A percentile compares a stretch with the other conserved stretches of the same genome.
Evolutionary conservation across 176 grass and related monocot genomes (phyloP).

Genomic region (Themeda triandra): DNA sequence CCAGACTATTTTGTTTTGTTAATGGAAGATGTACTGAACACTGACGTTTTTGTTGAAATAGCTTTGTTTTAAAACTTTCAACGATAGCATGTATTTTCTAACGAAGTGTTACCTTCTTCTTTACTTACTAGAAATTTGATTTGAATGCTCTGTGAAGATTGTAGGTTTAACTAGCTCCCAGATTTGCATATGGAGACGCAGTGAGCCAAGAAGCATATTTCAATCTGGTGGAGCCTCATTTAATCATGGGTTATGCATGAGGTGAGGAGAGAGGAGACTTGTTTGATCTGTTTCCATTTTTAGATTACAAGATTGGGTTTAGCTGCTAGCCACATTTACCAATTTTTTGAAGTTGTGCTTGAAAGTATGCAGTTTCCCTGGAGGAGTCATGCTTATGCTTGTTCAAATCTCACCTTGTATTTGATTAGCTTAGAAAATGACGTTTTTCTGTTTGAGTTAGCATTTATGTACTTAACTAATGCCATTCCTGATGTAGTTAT

Average conservation of each 20-base stretch:
- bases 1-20: constrained; percentile 10
- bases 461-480: constrained; percentile 9
- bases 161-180: constrained; percentile 75
- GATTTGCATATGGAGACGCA: constrained; percentile 85
- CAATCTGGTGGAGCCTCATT: constrained; percentile 64
- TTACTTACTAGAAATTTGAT: constrained; percentile 1
- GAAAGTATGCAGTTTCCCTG: constrained; percentile 6
- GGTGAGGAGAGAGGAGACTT: constrained; percentile 35
- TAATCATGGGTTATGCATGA: constrained; percentile 76
- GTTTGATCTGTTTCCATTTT: neutral
- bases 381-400: neutral
- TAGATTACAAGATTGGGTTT: constrained; percentile 24
- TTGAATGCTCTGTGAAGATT: constrained; percentile 51
- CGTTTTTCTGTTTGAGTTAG: neutral
- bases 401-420: neutral
- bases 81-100: neutral
- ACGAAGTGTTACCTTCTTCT: neutral
- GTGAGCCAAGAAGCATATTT: constrained; percentile 67
- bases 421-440: constrained; percentile 11
- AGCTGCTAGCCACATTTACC: neutral
- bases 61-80: neutral
- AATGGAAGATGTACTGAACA: neutral
- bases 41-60: neutral
- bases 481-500: constrained; percentile 54
- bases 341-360: neutral